Evolutionary conservation across 495 filamentous ascomycete genomes (phyloP).

Genomic region (Massariosphaeria phaeospora): DNA sequence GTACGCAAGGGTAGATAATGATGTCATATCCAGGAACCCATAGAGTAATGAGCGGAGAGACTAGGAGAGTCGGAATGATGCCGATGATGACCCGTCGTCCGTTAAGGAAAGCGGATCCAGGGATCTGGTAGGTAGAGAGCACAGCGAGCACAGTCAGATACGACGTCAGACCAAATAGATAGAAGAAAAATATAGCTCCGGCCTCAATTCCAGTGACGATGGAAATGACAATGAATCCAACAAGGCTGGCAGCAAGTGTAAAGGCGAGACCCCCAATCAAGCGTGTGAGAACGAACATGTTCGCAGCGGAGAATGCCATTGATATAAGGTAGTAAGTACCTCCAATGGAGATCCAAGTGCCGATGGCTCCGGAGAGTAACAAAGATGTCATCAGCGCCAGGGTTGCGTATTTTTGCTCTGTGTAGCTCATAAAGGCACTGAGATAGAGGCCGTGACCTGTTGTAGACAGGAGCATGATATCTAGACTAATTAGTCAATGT

Average conservation of each 20-base stretch:
- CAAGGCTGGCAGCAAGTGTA: conserved; percentile 45
- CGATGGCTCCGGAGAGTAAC: conserved; percentile 53
- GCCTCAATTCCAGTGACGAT: conserved; percentile 36
- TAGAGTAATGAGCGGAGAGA: conserved; percentile 37
- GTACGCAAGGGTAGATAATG: conserved; percentile 33
- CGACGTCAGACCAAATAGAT: conserved; percentile 34
- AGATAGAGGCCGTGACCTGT: conserved; percentile 57
- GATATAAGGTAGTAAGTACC: conserved; percentile 58
- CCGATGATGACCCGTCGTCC: conserved; percentile 34
- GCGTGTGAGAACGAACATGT: conserved; percentile 56
- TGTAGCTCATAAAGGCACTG: conserved; percentile 49
- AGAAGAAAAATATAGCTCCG: conserved; percentile 39
- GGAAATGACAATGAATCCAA: conserved; percentile 49
- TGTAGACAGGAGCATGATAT: conserved; percentile 54
- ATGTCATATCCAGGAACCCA: conserved; percentile 31
- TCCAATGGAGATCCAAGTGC: conserved; percentile 56
- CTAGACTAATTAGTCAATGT: conserved; percentile 25
- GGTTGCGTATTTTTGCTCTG: conserved; percentile 52
- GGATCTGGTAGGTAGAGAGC: conserved; percentile 55
- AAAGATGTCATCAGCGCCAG: conserved; percentile 55
- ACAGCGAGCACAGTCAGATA: conserved; percentile 41
- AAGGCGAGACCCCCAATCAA: conserved; percentile 57
- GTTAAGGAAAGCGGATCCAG: conserved; percentile 48
- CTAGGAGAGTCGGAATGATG: conserved; percentile 35
- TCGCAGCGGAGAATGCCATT: conserved; percentile 57